These are phyloP conservation scores for Thelonectria rubi DNA, from an alignment of 2,329 filamentous ascomycete genomes.

Conservation along the genomic window DNA sequence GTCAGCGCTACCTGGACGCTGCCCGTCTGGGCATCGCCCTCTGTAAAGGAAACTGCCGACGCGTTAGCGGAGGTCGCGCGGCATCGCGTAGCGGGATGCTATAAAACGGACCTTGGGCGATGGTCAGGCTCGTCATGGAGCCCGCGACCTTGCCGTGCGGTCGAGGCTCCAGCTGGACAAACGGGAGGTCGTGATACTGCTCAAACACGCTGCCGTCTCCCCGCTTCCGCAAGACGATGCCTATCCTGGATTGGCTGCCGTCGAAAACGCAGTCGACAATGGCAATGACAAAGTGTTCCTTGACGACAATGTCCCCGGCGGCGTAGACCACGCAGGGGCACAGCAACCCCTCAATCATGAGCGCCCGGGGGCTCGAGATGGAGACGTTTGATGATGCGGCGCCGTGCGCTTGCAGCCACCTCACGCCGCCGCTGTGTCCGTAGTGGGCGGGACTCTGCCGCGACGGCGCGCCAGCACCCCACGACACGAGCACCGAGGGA, in stretches of 20 bases:
- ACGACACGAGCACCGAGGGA: conserved; percentile 24
- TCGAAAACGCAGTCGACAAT: conserved; percentile 23
- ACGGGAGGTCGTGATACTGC: conserved; percentile 20
- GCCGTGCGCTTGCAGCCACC: conserved; percentile 23
- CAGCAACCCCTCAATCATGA: conserved; percentile 13
- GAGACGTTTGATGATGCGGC: conserved; percentile 21
- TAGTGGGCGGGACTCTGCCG: conserved; percentile 23
- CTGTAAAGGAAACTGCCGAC: conserved; percentile 18
- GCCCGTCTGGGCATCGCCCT: conserved; percentile 13
- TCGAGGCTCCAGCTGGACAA: conserved; percentile 20
- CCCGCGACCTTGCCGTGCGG: conserved; percentile 20
- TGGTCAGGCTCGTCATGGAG: conserved; percentile 17
- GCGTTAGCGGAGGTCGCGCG: conserved; percentile 7
- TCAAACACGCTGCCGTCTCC: conserved; percentile 16
- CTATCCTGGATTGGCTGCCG: conserved; percentile 16
- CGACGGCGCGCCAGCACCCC: conserved; percentile 17
- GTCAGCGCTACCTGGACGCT: conserved; percentile 24
- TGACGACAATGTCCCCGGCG: conserved; percentile 14
- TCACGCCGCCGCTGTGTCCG: conserved; percentile 16
- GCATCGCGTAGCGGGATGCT: neutral
- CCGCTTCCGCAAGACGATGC: conserved; percentile 15
- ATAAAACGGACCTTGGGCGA: conserved; percentile 13
- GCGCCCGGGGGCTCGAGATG: conserved; percentile 13
- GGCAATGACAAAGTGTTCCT: conserved; percentile 19
- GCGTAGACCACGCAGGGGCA: conserved; percentile 23